Conservation (phyloP, 2,329 filamentous ascomycete species). For the Botryotinia convoluta region DNA sequence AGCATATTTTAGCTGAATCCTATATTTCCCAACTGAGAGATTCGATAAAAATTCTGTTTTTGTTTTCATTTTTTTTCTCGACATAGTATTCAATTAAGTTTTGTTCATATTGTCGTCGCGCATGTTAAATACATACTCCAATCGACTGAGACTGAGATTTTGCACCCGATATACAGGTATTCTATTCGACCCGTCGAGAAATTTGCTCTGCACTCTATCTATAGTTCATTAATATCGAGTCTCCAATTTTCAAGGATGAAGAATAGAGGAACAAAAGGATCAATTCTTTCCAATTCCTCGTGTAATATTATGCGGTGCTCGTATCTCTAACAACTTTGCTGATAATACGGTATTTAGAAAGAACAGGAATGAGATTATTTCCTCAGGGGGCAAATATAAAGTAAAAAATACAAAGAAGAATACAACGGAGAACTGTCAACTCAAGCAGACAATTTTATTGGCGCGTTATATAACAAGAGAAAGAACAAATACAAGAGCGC, state of each 20-base stretch:
- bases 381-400: no score
- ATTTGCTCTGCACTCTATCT: background rate
- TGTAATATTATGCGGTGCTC: background rate
- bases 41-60: background rate
- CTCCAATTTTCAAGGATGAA: background rate
- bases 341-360: no score
- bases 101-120: background rate
- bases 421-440: accelerated
- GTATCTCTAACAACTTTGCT: background rate
- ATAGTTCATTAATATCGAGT: background rate
- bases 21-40: background rate
- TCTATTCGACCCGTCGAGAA: background rate
- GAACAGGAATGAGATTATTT: no score
- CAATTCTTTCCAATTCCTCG: background rate
- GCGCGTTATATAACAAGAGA: background rate
- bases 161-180: no score
- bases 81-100: background rate
- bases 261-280: accelerated
- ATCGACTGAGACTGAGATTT: background rate
- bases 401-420: background rate
- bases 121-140: background rate
- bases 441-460: background rate
- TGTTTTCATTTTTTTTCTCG: background rate
- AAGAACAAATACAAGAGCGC: background rate
- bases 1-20: background rate